Conservation (phyloP, 257 asterid species). For the Penstemon eatonii region DNA sequence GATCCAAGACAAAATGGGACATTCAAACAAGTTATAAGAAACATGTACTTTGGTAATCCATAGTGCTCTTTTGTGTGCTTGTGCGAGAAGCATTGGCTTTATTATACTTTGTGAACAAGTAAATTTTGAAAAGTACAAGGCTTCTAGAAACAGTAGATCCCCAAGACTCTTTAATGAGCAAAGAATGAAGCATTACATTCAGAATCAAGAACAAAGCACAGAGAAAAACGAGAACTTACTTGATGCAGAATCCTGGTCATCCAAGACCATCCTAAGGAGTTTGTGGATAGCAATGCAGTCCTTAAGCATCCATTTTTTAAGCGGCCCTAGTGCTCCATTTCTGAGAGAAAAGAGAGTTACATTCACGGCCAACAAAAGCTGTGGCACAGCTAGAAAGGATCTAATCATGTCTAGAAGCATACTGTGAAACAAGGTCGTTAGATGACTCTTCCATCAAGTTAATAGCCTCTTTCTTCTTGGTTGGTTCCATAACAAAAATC, state of each 20-base stretch:
- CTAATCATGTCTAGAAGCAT: slow-evolving; percentile 31
- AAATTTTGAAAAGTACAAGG: too few species aligned
- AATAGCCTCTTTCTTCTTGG: slow-evolving; percentile 68
- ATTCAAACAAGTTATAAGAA: too few species aligned
- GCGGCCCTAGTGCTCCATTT: slow-evolving; percentile 49
- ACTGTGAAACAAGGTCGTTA: slow-evolving; percentile 52
- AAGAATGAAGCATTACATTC: not conserved
- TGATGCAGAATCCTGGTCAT: slow-evolving; percentile 71
- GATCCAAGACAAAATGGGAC: too few species aligned
- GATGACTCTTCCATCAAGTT: slow-evolving; percentile 75
- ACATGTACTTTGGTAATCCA: too few species aligned
- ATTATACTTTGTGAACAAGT: too few species aligned
- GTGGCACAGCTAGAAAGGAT: not conserved
- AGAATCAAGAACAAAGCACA: not conserved
- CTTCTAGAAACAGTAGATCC: not conserved
- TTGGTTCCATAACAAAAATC: slow-evolving; percentile 75
- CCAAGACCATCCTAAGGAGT: slow-evolving; percentile 51
- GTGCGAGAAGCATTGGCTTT: too few species aligned
- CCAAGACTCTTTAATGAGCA: not conserved
- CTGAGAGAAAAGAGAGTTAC: slow-evolving; percentile 35
- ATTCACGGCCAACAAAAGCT: too few species aligned
- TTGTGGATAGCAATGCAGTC: slow-evolving; percentile 77
- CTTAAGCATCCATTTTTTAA: slow-evolving; percentile 55
- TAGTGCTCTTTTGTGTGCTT: too few species aligned
- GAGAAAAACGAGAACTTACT: slow-evolving; percentile 41